Evolutionary conservation across 441 rosid genomes (phyloP), one percentile per base, ranked within the genome.

Genomic region (Populus hybrid): DNA sequence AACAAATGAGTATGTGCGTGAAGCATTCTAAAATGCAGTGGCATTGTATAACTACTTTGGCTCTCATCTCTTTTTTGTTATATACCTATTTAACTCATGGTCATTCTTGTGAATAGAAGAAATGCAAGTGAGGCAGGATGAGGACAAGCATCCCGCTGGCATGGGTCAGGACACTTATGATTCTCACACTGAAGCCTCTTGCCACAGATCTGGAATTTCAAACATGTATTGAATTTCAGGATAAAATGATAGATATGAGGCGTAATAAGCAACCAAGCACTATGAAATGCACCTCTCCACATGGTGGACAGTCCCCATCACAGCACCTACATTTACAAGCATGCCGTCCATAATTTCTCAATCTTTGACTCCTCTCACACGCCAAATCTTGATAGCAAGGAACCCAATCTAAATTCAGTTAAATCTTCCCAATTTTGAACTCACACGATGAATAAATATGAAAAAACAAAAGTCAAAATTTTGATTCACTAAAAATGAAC

Each of bases 381-480:
- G 88, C 79, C 88, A 92, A 85, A 80, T 93, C 95, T 93, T 95
- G 99, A 92, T 89, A 90, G 91, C 98, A 91, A 81, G 98, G 97
- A 89, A 93, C 93, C 98, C 91, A 90, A 87, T 83, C 86, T 84
- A 88, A 83, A 85, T 82, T 87, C 88, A 92, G 88, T 88, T 82
- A 84, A 85, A 74, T 78, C 68, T 73, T 71, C 68, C 79, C 75
- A 53, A 74, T 35, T 9, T 66, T n/a, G 53, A 42, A 68, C 65
- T 53, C 42, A 42, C 56, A 38, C 7, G 18, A 33, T 14, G 7
- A 14, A 24, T 45, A 31, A 28, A 3, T 29, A 8, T 38, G 5
- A 6, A 3, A 4, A 26, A 16, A 31, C 63, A 71, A 65, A 53
- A 45, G 23, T 12, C 12, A 36, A 64, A 26, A 12, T 45, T 40